phyloP scores from a whole-genome alignment of 108 stramenopile species.

The Nitzschia palea region DNA sequence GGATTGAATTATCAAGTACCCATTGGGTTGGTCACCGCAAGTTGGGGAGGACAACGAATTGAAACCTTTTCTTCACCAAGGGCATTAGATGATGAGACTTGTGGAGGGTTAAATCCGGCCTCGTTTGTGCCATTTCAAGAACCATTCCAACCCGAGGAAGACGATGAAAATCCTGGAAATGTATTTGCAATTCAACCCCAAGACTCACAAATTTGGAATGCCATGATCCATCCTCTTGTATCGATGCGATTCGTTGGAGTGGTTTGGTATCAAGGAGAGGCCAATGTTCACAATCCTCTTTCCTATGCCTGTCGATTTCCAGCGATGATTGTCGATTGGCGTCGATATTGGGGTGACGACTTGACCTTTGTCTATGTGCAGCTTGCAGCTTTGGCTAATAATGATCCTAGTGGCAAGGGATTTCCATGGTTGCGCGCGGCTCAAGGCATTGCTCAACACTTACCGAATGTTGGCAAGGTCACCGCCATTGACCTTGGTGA shows the following conservation, averaged over 20 bases:
- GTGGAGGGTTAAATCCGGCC: slow-evolving; percentile 18
- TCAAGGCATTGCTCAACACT: slow-evolving; percentile 17
- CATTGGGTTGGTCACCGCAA: slow-evolving; percentile 26
- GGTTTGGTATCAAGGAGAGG: slow-evolving; percentile 40
- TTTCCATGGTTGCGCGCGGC: slow-evolving; percentile 19
- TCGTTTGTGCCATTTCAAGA: background rate
- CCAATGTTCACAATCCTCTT: slow-evolving; percentile 6
- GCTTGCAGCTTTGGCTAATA: slow-evolving; percentile 11
- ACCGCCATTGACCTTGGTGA: slow-evolving; percentile 28
- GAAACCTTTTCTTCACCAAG: slow-evolving; percentile 25
- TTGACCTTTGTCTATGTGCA: slow-evolving; percentile 28
- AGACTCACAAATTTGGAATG: slow-evolving; percentile 23
- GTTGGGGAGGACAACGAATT: slow-evolving; percentile 30
- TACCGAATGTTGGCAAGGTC: slow-evolving; percentile 13
- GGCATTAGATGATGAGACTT: slow-evolving; percentile 20
- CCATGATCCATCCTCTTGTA: slow-evolving; percentile 34
- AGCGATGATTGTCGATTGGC: slow-evolving; percentile 39
- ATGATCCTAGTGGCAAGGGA: background rate
- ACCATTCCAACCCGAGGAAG: background rate
- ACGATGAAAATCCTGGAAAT: background rate
- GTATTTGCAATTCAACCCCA: background rate
- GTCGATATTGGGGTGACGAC: slow-evolving; percentile 15
- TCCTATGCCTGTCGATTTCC: slow-evolving; percentile 36
- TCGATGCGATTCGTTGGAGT: slow-evolving; percentile 20
- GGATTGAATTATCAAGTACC: slow-evolving; percentile 17